A percentile compares a stretch with the other conserved stretches of the same genome.
Conservation (phyloP, 1,139 yeast species). For the Kurtzmaniella quercitrusa region DNA sequence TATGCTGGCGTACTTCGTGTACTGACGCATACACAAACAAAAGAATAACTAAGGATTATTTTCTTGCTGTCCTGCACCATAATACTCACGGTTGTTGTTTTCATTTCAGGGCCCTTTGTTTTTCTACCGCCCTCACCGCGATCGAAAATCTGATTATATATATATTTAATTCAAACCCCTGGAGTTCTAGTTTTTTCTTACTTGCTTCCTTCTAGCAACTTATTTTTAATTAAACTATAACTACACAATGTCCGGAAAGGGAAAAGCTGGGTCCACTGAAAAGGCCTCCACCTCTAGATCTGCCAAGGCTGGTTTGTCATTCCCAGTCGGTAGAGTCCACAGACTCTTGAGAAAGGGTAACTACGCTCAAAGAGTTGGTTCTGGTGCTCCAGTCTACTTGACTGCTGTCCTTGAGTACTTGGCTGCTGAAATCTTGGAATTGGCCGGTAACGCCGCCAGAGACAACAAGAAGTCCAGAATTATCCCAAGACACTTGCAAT, state of each 20-base stretch:
- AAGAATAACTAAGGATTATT: neutral
- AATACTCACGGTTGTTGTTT: neutral
- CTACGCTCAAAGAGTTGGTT: slow-evolving; percentile 56
- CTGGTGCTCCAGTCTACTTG: slow-evolving; percentile 54
- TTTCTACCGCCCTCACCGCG: too few relatives aligned
- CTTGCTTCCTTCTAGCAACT: slow-evolving; percentile 2
- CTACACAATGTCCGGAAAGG: slow-evolving; percentile 47
- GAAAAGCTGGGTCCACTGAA: slow-evolving; percentile 50
- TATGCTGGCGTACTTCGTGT: neutral
- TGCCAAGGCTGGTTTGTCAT: slow-evolving; percentile 51
- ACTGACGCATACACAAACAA: neutral
- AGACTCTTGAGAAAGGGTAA: slow-evolving; percentile 53
- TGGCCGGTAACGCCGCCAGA: slow-evolving; percentile 57
- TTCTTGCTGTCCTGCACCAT: neutral
- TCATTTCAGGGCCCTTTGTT: neutral
- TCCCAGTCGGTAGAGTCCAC: slow-evolving; percentile 57
- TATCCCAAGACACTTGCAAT: slow-evolving; percentile 51
- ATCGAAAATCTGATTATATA: neutral
- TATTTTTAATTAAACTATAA: slow-evolving; percentile 12
- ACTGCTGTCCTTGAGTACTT: slow-evolving; percentile 51
- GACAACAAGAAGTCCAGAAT: slow-evolving; percentile 58
- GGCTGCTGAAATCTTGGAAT: slow-evolving; percentile 53
- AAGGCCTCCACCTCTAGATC: slow-evolving; percentile 53
- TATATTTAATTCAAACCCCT: neutral
- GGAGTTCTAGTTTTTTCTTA: neutral